Evolutionary conservation across 139 green algal species (phyloP), one percentile per base, ranked within the genome.

Genomic region (Bryopsis sp.): DNA sequence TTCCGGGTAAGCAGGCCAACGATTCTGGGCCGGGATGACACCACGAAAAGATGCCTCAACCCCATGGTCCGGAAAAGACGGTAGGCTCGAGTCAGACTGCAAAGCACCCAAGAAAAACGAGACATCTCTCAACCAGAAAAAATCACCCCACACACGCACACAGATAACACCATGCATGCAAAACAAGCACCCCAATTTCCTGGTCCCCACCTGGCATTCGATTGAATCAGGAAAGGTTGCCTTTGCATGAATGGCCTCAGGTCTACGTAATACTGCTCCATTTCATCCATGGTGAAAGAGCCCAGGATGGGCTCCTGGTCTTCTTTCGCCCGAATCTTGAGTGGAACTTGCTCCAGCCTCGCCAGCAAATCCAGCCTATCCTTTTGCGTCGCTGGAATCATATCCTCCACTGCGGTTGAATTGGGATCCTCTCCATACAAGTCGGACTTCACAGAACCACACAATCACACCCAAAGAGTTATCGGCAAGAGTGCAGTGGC

Each of bases 1-100:
- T 90, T 90, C n/a, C 84, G 73, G 0, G 82, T 90, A 24, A 90
- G 48, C n/a, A 90, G 22, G 1, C 84, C 84, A 3, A 78, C 69
- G 46, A 88, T 77, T 38, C 70, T 59, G 2, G 80, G 84, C 46
- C 76, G 71, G 2, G 64, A 28, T 0, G 76, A 74, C 8, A 72
- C 76, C 34, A 91, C 81, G 47, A 83, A 82, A 39, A 91, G 48
- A 71, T 89, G 79, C 33, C 81, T 77, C 59, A 91, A 72, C 39
- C 85, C 85, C 77, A 91, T 81, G 33, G 79, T 84, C 29, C 85
- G 67, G 70, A 91, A 88, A 48, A 87, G 70, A 58, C 76, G 65
- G 65, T 89, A 89, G 1, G 82, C 79, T 0, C 85, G 57, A 8
- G 72, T 70, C 58, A 89, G 59, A 50, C 58, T 76, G 37, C n/a